phyloP scores from a whole-genome alignment of 106 monocot genomes.

The Agapanthus africanus region DNA sequence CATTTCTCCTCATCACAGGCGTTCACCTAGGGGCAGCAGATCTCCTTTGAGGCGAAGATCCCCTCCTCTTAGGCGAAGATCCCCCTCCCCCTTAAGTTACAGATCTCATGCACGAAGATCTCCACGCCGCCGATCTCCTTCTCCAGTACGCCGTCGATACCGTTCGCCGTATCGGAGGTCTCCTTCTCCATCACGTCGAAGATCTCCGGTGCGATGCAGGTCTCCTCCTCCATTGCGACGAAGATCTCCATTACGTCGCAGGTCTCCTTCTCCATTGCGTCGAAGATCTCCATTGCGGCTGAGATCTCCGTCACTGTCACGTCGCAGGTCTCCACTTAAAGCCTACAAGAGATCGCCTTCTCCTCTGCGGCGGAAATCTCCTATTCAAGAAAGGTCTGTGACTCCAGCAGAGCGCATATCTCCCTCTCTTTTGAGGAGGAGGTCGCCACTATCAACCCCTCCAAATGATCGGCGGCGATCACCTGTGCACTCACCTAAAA shows the following conservation, averaged over 20 bases:
- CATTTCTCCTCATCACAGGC: conserved; percentile 32
- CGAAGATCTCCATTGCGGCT: conserved; percentile 30
- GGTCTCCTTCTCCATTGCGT: conserved; percentile 38
- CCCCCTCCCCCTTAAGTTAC: conserved; percentile 21
- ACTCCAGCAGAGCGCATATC: conserved; percentile 24
- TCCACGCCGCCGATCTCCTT: conserved; percentile 22
- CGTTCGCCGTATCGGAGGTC: conserved; percentile 11
- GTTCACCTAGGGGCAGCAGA: conserved; percentile 20
- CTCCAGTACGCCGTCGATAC: conserved; percentile 18
- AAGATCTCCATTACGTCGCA: conserved; percentile 19
- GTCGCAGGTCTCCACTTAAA: conserved; percentile 27
- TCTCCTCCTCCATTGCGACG: conserved; percentile 18
- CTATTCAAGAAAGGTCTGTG: conserved; percentile 9
- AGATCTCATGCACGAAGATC: conserved; percentile 22
- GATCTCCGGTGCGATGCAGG: conserved; percentile 22
- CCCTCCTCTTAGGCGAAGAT: conserved; percentile 32
- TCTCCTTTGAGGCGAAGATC: conserved; percentile 48
- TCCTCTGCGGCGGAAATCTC: conserved; percentile 31
- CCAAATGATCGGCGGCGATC: conserved; percentile 21
- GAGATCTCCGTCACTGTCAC: conserved; percentile 35
- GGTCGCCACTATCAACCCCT: conserved; percentile 33
- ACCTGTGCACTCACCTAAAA: conserved; percentile 22
- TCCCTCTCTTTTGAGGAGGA: conserved; percentile 29
- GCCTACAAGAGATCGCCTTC: conserved; percentile 32
- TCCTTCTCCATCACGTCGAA: conserved; percentile 13